phyloP scores from a whole-genome alignment of 2,329 filamentous ascomycete species.

The Colletotrichum sp. region DNA sequence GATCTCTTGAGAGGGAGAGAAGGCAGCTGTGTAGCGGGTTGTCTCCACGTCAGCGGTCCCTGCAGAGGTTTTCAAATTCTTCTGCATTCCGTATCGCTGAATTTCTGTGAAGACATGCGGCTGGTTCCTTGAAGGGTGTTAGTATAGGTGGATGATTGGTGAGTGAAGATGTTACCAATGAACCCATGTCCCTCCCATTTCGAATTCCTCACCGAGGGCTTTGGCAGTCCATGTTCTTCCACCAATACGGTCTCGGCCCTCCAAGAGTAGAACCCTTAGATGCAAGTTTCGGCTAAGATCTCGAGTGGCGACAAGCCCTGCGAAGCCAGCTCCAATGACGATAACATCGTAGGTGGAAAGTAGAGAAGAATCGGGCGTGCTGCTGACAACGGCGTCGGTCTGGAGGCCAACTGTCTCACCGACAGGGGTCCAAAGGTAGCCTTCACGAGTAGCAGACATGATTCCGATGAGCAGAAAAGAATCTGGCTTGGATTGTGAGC shows the following conservation, averaged over 20 bases:
- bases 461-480: not conserved
- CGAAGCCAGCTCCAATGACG: not conserved
- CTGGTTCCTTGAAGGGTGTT: not conserved
- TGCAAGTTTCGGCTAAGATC: not conserved
- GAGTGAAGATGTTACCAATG: not conserved
- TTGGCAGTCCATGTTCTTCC: not conserved
- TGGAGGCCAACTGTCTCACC: not conserved
- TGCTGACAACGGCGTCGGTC: not conserved
- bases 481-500: not conserved
- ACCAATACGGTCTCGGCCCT: not conserved
- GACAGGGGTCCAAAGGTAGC: not conserved
- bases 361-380: not conserved
- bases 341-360: not conserved
- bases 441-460: not conserved
- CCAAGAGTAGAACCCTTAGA: not conserved
- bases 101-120: not conserved
- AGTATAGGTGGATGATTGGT: accelerated
- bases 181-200: not conserved
- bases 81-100: not conserved
- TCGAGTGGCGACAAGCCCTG: not conserved
- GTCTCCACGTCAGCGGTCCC: not conserved
- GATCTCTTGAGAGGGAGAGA: not conserved
- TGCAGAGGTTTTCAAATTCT: not conserved
- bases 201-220: not conserved
- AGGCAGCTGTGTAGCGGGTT: not conserved